Evolutionary conservation across 129 eudicot species (phyloP).

Genomic region (Arctium minus): DNA sequence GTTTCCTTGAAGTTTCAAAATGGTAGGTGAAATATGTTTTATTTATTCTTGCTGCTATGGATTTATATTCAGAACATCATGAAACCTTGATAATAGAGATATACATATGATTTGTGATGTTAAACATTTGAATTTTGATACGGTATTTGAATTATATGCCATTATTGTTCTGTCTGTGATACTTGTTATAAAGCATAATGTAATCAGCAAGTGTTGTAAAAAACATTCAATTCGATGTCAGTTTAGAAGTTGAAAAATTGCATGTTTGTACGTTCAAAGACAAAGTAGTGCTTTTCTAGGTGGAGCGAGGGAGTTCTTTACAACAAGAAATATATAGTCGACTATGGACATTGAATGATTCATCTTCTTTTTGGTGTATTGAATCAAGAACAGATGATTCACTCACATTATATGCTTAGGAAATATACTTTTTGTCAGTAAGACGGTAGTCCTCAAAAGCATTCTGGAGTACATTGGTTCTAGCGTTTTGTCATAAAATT

Average conservation of each 20-base stretch:
- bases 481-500: not conserved
- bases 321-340: not conserved
- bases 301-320: not conserved
- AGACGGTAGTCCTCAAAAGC: not conserved
- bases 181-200: slow-evolving; percentile 4
- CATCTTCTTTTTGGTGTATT: not conserved
- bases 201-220: not conserved
- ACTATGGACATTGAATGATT: not conserved
- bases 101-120: not conserved
- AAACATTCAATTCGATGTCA: not conserved
- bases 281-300: not conserved
- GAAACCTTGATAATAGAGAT: not conserved
- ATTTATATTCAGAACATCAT: not conserved
- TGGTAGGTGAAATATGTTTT: slow-evolving; percentile 19
- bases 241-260: not conserved
- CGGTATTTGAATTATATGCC: not conserved
- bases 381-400: not conserved
- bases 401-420: not conserved
- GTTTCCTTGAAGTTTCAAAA: slow-evolving; percentile 6
- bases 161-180: not conserved
- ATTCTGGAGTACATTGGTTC: not conserved
- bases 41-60: not conserved
- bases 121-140: slow-evolving; percentile 7
- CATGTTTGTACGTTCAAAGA: not conserved
- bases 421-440: not conserved